Base-by-base conservation (phyloP, 2,329 filamentous ascomycete species). In the Aspergillus fijiensis region DNA sequence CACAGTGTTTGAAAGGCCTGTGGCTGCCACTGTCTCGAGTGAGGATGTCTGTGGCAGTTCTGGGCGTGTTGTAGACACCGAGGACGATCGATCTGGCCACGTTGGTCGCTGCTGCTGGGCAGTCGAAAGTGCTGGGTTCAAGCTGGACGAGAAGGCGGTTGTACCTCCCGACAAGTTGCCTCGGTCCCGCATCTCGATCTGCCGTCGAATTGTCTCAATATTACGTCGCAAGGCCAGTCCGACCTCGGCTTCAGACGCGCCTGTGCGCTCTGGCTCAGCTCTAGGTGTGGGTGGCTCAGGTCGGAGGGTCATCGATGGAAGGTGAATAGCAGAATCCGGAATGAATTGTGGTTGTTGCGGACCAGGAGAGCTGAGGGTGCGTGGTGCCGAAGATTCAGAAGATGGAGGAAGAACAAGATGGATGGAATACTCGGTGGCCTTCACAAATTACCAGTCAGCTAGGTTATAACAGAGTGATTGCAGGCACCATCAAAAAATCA, bases 381-480 rank as follows among this genome's bases (percentile, higher is more conserved):
- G 59, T 21, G 65, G 14, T 10, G 63, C 53, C 35, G 52, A 29
- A 21, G 61, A 57, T 10, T 60, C 19, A 47, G 65, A 62, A 27
- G 73, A 71, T 10, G 78, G 80, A 12, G 79, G 80, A 49, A 79
- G 69, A 23, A 76, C 75, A 51, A 80, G 74, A 64, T 80, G 78
- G 12, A 80, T 69, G 5, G 74, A 72, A 60, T 72, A 68, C 59
- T 70, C 67, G 2, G 64, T 31, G 50, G 60, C 64, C 73, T 75
- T 25, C 27, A 33, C 3, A 55, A 16, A 14, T n/a, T 31, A 12
- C 31, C 23, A 19, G 42, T 67, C 58, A 65, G 59, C 27, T 12
- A 29, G 16, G 14, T 19, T 7, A 29, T 6, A 54, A 19, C 45
- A 5, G 35, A 23, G 16, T 9, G 23, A 39, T 10, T 25, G 35